These are phyloP conservation scores for Nelumbo lutea DNA, from an alignment of 164 flowering plant species.

Conservation along the genomic window DNA sequence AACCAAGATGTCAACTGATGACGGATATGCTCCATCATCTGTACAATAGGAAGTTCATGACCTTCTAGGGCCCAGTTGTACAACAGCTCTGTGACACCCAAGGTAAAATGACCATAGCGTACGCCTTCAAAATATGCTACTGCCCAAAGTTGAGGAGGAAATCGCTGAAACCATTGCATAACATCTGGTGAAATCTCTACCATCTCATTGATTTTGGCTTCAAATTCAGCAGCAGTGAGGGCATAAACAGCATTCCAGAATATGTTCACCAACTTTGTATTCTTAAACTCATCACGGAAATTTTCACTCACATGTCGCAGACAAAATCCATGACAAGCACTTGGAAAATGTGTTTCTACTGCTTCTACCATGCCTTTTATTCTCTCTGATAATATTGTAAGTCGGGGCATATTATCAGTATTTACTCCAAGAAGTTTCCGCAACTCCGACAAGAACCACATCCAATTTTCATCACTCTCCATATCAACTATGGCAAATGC, in stretches of 20 bases:
- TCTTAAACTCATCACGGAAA: slow-evolving; percentile 58
- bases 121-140: slow-evolving; percentile 94
- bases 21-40: slow-evolving; percentile 60
- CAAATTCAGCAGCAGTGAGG: slow-evolving; percentile 80
- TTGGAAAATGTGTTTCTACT: slow-evolving; percentile 56
- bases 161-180: slow-evolving; percentile 66
- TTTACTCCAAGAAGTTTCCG: slow-evolving; percentile 82
- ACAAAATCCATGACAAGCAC: slow-evolving; percentile 55
- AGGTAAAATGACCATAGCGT: slow-evolving; percentile 84
- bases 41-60: slow-evolving; percentile 58
- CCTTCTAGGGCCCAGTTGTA: slow-evolving; percentile 55
- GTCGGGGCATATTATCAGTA: slow-evolving; percentile 23
- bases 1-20: slow-evolving; percentile 45
- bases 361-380: slow-evolving; percentile 46
- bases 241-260: slow-evolving; percentile 99
- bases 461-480: slow-evolving; percentile 44
- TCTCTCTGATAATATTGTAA: slow-evolving; percentile 50
- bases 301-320: slow-evolving; percentile 50
- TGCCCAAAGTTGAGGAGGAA: slow-evolving; percentile 89
- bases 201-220: slow-evolving; percentile 80
- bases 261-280: slow-evolving; percentile 62
- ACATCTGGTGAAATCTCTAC: slow-evolving; percentile 73
- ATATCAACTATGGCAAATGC: slow-evolving; percentile 85
- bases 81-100: slow-evolving; percentile 58
- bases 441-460: too few species aligned